Evolutionary conservation across 306 rosid species (phyloP).

Genomic region (Quercus bicolor): DNA sequence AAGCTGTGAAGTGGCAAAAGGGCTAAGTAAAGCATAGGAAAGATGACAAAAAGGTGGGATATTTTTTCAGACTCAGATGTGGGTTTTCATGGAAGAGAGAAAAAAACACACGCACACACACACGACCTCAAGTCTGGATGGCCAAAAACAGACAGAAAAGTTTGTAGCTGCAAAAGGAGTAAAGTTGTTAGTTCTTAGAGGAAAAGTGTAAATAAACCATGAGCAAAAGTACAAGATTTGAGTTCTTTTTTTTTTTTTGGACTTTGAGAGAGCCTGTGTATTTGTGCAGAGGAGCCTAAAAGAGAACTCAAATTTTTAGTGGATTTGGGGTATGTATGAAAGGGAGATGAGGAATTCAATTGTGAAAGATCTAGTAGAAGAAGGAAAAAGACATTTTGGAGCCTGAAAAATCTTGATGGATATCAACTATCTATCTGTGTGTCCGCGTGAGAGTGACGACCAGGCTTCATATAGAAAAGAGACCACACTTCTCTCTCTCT

Average conservation of each 20-base stretch:
- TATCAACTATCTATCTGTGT: conserved; percentile 26
- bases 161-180: conserved; percentile 8
- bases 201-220: neutral
- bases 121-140: neutral
- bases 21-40: conserved; percentile 1
- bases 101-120: neutral
- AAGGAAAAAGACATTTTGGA: conserved; percentile 7
- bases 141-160: conserved; percentile 15
- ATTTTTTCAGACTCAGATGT: conserved; percentile 24
- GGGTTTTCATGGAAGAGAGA: conserved; percentile 16
- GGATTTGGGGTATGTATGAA: neutral
- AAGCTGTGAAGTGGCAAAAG: conserved; percentile 30
- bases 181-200: conserved; percentile 19
- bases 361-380: neutral
- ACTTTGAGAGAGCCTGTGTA: conserved; percentile 13
- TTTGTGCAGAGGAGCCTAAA: neutral
- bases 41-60: conserved; percentile 33
- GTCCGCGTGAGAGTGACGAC: conserved; percentile 55
- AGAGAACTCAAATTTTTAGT: neutral
- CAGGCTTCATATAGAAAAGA: conserved; percentile 48
- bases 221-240: conserved; percentile 2
- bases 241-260: neutral
- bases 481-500: neutral
- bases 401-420: conserved; percentile 4
- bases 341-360: neutral